These are phyloP conservation scores for Ceratorhiza oryzae-sativae DNA, from an alignment of 1,284 basidiomycete genomes.

Conservation along the genomic window DNA sequence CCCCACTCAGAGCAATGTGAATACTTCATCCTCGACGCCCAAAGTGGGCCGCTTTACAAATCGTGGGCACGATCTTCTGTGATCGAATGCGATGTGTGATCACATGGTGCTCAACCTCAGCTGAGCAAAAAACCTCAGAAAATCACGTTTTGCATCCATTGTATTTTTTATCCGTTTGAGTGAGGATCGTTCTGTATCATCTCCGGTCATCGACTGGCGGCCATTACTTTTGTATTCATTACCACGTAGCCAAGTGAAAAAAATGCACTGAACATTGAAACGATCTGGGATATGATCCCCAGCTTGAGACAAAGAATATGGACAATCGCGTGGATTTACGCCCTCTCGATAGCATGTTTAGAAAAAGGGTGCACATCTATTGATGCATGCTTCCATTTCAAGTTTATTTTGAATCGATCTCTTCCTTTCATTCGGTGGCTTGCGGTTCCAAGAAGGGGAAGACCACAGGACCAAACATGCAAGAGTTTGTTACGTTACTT, in stretches of 20 bases:
- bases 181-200: neutral
- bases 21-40: neutral
- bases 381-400: too few species aligned
- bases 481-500: neutral
- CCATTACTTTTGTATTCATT: neutral
- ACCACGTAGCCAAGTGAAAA: neutral
- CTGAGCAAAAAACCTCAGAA: constrained; percentile 1
- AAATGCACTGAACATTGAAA: too few species aligned
- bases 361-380: too few species aligned
- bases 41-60: constrained; percentile 10
- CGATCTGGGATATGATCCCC: too few species aligned
- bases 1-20: neutral
- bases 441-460: neutral
- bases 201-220: neutral
- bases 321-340: too few species aligned
- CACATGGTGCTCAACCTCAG: neutral
- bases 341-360: too few species aligned
- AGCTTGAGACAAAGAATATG: too few species aligned
- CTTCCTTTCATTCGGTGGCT: too few species aligned
- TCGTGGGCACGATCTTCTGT: constrained; percentile 31
- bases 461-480: neutral
- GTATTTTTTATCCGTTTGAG: constrained; percentile 19
- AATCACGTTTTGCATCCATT: constrained; percentile 16
- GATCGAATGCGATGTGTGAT: constrained; percentile 4
- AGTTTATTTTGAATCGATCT: neutral